Base-by-base conservation (phyloP, 345 rosid species). In the Eucalyptus guilfoylei region DNA sequence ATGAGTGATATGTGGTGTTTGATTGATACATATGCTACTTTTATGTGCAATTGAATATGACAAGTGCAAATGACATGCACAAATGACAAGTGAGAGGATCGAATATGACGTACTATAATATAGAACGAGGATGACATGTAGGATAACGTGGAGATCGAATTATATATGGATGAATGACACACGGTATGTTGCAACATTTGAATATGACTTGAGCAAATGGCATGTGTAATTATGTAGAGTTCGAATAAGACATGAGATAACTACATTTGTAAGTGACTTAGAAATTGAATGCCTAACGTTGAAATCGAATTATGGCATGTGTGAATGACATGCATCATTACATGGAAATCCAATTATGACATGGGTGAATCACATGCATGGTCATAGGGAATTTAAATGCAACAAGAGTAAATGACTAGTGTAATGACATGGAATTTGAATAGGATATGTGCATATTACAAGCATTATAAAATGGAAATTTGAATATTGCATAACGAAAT, bases 101-200 rank as follows among this genome's bases (percentile, higher is more conserved):
- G 9, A n/a, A n/a, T n/a, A n/a, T 64, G 17, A 32, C 2, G 9
- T 64, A n/a, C 2, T 14, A 64, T n/a, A 3, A 64, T 64, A 64
- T 14, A 16, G 34, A 64, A 64, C 40, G 0, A 0, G 10, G 34
- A 1, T n/a, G 76, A 34, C 21, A 64, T 64, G 40, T 64, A 64
- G 76, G 40, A 8, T 64, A 50, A 64, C 0, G 0, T 64, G 37
- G 40, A 64, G 32, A 15, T 67, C 2, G 21, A 67, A 32, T 67
- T 14, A 67, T 67, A 67, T 4, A n/a, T 67, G 37, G 34, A 67
- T 67, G 21, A n/a, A 67, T n/a, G 40, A n/a, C 40, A 67, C 34
- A 17, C 1, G 21, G 9, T 0, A 67, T 67, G 37, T 67, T 4
- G 9, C 5, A 34, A n/a, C 37, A n/a, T n/a, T 32, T 17, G 37